These are phyloP conservation scores for Tuber brumale DNA, from an alignment of 495 filamentous ascomycete species.

Conservation along the genomic window DNA sequence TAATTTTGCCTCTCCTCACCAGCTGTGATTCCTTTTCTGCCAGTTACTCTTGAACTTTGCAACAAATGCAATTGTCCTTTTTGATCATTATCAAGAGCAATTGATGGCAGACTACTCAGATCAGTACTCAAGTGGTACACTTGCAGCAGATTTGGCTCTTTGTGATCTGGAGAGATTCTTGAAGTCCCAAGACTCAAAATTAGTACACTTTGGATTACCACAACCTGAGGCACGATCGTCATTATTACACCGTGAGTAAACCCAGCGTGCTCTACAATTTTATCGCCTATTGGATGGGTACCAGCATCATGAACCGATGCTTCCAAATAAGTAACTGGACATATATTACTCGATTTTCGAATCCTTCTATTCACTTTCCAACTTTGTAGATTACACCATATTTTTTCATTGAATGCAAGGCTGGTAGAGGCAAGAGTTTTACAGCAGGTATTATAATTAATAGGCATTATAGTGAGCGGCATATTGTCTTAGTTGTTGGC, in stretches of 20 bases:
- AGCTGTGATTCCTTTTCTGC: slow-evolving; percentile 18
- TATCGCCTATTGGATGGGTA: background rate
- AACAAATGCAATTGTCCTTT: slow-evolving; percentile 7
- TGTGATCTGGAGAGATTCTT: background rate
- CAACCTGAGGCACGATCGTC: background rate
- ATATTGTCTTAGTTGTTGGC: slow-evolving; percentile 21
- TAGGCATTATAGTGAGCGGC: background rate
- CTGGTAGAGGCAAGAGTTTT: slow-evolving; percentile 19
- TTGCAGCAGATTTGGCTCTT: background rate
- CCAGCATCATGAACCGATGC: background rate
- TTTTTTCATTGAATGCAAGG: slow-evolving; percentile 22
- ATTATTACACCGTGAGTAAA: slow-evolving; percentile 11
- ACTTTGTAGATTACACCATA: background rate
- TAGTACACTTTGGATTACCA: slow-evolving; percentile 13
- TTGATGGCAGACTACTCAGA: slow-evolving; percentile 12
- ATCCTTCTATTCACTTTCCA: background rate
- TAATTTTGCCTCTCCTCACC: too few species aligned
- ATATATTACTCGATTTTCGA: slow-evolving; percentile 9
- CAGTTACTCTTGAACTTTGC: slow-evolving; percentile 14
- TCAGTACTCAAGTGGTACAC: background rate
- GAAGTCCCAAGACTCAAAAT: background rate
- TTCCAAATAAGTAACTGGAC: background rate
- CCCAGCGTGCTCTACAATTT: background rate
- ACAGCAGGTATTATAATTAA: slow-evolving; percentile 10
- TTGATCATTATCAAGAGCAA: slow-evolving; percentile 13